phyloP scores from a whole-genome alignment of 2,329 filamentous ascomycete species.

The Fusarium musae region DNA sequence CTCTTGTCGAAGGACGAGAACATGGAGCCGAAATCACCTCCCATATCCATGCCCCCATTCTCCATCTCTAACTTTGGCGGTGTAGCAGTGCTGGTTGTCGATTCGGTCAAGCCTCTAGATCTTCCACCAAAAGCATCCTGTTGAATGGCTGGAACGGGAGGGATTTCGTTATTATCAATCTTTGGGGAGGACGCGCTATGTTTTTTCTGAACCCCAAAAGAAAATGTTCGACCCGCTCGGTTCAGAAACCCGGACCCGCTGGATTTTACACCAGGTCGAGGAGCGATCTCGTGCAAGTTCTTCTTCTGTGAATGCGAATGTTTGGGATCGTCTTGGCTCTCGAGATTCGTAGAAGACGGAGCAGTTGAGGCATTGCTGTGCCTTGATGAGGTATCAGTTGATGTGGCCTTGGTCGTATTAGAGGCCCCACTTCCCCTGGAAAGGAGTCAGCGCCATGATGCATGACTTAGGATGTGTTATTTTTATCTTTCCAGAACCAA shows the following conservation, averaged over 20 bases:
- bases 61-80: conserved; percentile 61
- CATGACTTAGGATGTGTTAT: conserved; percentile 43
- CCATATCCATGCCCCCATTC: conserved; percentile 61
- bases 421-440: conserved; percentile 68
- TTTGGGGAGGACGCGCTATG: conserved; percentile 47
- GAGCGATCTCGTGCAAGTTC: conserved; percentile 49
- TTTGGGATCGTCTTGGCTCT: conserved; percentile 45
- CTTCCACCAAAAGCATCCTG: conserved; percentile 49
- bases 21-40: conserved; percentile 68
- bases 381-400: conserved; percentile 69
- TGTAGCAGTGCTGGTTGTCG: conserved; percentile 64
- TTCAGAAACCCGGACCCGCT: conserved; percentile 64
- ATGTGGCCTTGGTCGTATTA: conserved; percentile 69
- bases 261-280: conserved; percentile 59
- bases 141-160: conserved; percentile 52
- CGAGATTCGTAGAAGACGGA: conserved; percentile 64
- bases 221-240: conserved; percentile 68
- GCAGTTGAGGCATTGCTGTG: conserved; percentile 72
- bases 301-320: conserved; percentile 52
- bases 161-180: conserved; percentile 49
- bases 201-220: conserved; percentile 68
- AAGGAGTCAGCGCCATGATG: conserved; percentile 51
- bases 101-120: conserved; percentile 63
- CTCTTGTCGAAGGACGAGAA: conserved; percentile 66
- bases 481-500: conserved; percentile 38